These are phyloP conservation scores for Didymella arachidicola DNA, from an alignment of 2,329 filamentous ascomycete genomes.

Conservation along the genomic window DNA sequence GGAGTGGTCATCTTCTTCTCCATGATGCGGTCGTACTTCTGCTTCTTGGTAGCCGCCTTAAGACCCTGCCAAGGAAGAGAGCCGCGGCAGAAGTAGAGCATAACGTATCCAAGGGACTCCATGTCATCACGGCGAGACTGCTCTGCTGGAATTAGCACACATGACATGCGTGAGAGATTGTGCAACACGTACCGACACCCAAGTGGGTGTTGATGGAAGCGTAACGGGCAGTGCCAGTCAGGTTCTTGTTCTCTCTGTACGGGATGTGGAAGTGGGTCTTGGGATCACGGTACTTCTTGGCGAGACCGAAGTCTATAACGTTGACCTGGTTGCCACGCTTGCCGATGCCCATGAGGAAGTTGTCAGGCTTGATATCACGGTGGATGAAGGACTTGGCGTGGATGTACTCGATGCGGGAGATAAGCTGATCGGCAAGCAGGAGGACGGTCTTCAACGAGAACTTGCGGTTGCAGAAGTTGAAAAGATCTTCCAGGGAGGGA, in stretches of 20 bases:
- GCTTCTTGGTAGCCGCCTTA: constrained; percentile 99
- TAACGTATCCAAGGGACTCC: constrained; percentile 98
- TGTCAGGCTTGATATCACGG: constrained; percentile 99
- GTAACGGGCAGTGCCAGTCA: constrained; percentile 98
- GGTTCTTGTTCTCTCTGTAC: constrained; percentile 99
- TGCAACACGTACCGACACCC: constrained; percentile 74
- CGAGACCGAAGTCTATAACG: constrained; percentile 97
- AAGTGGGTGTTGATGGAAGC: constrained; percentile 98
- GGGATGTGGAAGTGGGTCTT: constrained; percentile 99
- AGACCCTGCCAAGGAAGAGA: constrained; percentile 98
- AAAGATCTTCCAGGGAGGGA: constrained; percentile 93
- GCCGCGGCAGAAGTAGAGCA: constrained; percentile 99
- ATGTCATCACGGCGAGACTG: constrained; percentile 99
- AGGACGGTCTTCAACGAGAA: constrained; percentile 99
- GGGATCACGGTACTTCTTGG: constrained; percentile 99
- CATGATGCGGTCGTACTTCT: constrained; percentile 99
- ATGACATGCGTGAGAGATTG: not conserved
- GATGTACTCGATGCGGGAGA: constrained; percentile 99
- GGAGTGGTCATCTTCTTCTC: constrained; percentile 99
- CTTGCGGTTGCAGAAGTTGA: constrained; percentile 99
- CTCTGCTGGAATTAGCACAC: constrained; percentile 61
- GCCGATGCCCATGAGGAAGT: constrained; percentile 99
- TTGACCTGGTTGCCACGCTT: constrained; percentile 99
- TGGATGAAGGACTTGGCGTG: constrained; percentile 99
- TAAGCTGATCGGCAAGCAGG: constrained; percentile 94